Percentiles rank a stretch among this genome's conserved stretches.
phyloP scores from a whole-genome alignment of 2,329 filamentous ascomycete genomes.

The Colletotrichum falcatum region DNA sequence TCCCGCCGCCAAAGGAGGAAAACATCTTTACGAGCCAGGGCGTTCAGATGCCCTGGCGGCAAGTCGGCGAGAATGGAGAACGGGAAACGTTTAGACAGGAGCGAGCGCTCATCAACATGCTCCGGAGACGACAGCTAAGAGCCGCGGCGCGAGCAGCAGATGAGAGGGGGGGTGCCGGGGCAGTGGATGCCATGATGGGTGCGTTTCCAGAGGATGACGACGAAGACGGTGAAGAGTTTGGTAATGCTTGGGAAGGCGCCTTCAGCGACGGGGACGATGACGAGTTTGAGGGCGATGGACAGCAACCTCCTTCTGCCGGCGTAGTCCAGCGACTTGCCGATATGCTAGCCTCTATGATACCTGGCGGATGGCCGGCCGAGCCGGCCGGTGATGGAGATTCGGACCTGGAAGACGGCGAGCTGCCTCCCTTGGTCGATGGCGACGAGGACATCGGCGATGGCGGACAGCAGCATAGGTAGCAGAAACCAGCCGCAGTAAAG shows the following conservation, averaged over 20 bases:
- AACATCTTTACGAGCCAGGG: slow-evolving; percentile 63
- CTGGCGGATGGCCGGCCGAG: slow-evolving; percentile 28
- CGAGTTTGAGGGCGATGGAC: slow-evolving; percentile 16
- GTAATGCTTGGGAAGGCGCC: slow-evolving; percentile 38
- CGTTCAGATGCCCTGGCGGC: slow-evolving; percentile 58
- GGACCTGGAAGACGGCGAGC: slow-evolving; percentile 29
- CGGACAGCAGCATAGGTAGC: background rate
- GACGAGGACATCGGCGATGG: background rate
- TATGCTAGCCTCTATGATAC: slow-evolving; percentile 29
- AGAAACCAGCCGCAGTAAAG: slow-evolving; percentile 1
- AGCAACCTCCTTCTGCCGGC: slow-evolving; percentile 20
- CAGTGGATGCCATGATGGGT: slow-evolving; percentile 17
- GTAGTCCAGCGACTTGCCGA: slow-evolving; percentile 33
- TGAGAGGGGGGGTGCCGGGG: slow-evolving; percentile 9
- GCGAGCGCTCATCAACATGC: slow-evolving; percentile 23
- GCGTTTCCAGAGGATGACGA: slow-evolving; percentile 41
- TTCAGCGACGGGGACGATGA: slow-evolving; percentile 39
- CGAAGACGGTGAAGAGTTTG: slow-evolving; percentile 14
- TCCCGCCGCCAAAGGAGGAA: slow-evolving; percentile 74
- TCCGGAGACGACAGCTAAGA: slow-evolving; percentile 27
- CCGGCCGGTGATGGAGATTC: slow-evolving; percentile 40
- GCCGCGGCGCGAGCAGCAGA: slow-evolving; percentile 15
- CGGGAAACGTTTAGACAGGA: slow-evolving; percentile 21
- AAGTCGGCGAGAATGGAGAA: slow-evolving; percentile 38
- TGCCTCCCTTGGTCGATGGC: background rate